These are phyloP conservation scores for Angomonas deanei DNA, from an alignment of 208 protist species.

Conservation along the genomic window DNA sequence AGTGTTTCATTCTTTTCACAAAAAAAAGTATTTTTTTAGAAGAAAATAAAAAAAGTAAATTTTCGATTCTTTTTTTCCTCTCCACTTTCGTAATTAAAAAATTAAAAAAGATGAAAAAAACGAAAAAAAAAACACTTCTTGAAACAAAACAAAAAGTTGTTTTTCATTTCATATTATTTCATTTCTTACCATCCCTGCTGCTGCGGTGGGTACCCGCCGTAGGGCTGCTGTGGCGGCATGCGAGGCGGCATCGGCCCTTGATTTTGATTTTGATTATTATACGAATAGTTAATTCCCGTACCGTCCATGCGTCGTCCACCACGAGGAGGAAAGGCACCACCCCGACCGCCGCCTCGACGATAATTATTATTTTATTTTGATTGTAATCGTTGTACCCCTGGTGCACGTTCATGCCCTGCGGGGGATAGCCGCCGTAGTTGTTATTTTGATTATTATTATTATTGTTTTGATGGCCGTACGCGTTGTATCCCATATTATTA, in stretches of 20 bases:
- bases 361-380: conserved; percentile 1
- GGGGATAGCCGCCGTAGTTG: neutral
- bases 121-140: neutral
- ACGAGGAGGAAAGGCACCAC: too few relatives aligned
- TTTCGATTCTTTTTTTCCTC: too few relatives aligned
- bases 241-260: neutral
- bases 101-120: conserved; percentile 4
- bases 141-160: neutral
- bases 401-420: neutral
- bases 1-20: too few relatives aligned
- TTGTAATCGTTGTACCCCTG: neutral
- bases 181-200: too few relatives aligned
- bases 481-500: neutral
- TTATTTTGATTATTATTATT: conserved; percentile 5
- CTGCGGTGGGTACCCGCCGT: too few relatives aligned
- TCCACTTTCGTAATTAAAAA: neutral
- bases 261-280: neutral
- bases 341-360: neutral
- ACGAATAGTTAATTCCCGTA: neutral
- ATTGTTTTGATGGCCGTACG: neutral
- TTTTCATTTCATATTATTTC: conserved; percentile 5
- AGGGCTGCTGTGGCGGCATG: neutral
- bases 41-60: neutral
- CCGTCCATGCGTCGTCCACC: neutral
- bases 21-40: neutral